Percentiles rank a stretch among this genome's conserved stretches.
Evolutionary conservation across 805 yeast genomes (phyloP).

Genomic region (Danielozyma ontarioensis): DNA sequence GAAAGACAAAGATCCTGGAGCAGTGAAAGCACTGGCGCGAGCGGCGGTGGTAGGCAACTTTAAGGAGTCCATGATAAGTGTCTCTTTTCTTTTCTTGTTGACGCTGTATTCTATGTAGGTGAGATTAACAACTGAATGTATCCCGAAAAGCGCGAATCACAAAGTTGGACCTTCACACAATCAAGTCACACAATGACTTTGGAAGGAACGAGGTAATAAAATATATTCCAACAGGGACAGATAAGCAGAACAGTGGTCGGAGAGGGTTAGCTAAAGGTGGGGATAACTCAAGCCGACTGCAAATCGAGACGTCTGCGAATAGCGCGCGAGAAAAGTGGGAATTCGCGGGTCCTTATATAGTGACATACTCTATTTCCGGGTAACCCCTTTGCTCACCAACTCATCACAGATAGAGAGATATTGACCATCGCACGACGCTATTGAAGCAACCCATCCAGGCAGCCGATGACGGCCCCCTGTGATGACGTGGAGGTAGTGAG

Average conservation of each 20-base stretch:
- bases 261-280: no score
- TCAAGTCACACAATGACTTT: background rate
- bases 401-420: background rate
- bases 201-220: background rate
- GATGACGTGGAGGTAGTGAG: no score
- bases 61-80: conserved; percentile 61
- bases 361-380: background rate
- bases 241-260: no score
- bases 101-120: conserved; percentile 5
- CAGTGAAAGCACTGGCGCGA: conserved; percentile 67
- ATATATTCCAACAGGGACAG: background rate
- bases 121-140: conserved; percentile 41
- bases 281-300: no score
- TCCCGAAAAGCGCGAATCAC: conserved; percentile 30
- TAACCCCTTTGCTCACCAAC: background rate
- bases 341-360: background rate
- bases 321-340: background rate
- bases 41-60: conserved; percentile 76
- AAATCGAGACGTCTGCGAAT: no score
- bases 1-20: conserved; percentile 57
- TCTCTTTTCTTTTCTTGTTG: conserved; percentile 8
- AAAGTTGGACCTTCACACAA: no score
- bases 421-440: no score
- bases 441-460: background rate
- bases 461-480: background rate